phyloP scores from a whole-genome alignment of 140 eudicot genomes.

The Flaveria floridana region DNA sequence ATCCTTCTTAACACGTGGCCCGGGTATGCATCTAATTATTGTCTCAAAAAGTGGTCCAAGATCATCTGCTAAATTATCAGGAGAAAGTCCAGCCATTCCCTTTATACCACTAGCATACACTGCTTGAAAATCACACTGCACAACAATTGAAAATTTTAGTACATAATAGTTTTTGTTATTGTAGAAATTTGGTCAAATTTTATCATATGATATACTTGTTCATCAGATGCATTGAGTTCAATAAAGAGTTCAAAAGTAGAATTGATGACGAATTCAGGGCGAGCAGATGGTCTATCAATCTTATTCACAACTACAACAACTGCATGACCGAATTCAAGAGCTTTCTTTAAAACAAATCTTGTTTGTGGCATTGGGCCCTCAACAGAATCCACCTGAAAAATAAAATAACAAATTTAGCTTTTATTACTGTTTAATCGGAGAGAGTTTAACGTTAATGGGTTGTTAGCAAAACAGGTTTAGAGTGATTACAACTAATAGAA shows the following conservation, averaged over 20 bases:
- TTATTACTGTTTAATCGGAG: not conserved
- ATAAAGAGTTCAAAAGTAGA: constrained; percentile 90
- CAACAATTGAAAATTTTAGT: not conserved
- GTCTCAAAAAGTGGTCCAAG: constrained; percentile 90
- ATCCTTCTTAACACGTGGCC: constrained; percentile 75
- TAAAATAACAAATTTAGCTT: constrained; percentile 6
- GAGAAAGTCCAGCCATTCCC: constrained; percentile 81
- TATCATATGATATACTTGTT: constrained; percentile 53
- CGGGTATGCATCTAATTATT: constrained; percentile 84
- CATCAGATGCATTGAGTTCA: constrained; percentile 88
- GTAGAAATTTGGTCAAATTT: constrained; percentile 7
- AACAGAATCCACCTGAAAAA: constrained; percentile 79
- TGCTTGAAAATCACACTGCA: constrained; percentile 93
- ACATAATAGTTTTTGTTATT: not conserved
- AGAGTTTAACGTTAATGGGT: not conserved
- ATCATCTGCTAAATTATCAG: constrained; percentile 76
- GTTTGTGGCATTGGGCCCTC: constrained; percentile 99
- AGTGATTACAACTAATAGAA: constrained; percentile 66
- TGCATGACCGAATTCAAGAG: constrained; percentile 86
- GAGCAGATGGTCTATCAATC: constrained; percentile 88
- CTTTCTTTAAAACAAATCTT: constrained; percentile 87
- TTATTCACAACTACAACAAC: constrained; percentile 88
- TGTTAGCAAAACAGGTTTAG: not conserved
- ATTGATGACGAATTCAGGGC: constrained; percentile 84
- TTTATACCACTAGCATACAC: constrained; percentile 88